Evolutionary conservation across 2,329 filamentous ascomycete species (phyloP), one percentile per base, ranked within the genome.

Genomic region (Phyllosticta ampelicida): DNA sequence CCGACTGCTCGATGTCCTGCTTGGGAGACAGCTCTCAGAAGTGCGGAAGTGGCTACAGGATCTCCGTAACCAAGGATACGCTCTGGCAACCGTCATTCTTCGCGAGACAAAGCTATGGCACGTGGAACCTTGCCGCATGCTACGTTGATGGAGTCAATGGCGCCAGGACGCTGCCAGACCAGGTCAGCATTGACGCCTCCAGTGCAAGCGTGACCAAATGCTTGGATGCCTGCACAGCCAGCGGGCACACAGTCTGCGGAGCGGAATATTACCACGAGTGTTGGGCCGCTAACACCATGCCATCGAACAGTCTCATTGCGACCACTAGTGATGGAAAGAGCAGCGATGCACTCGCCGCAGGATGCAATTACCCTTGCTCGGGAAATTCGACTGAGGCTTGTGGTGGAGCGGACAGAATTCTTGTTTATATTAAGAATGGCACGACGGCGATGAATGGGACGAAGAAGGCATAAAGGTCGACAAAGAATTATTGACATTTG

Each of bases 211-310:
- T 57, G 1, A 21, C 56, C 1, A 59, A 55, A 19, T 59, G 51
- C 10, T n/a, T 59, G 26, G 53, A 59, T 9, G 56, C 51, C 6
- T 59, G 56, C 6, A 26, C 28, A 6, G 60, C 62, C 18, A 58
- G 56, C 3, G 62, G 63, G 0, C 65, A 65, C 48, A 63, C 61
- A 16, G 68, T 68, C 36, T 62, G 64, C 23, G 67, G 64, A 11
- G 67, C 67, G 0, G 65, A 67, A 58, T 67, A 67, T 51, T 62
- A 62, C 30, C 64, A 65, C 51, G 67, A 73, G 62, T 70, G 69
- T 50, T 71, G 64, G 62, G 70, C 68, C 61, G 69, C 70, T 19
- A 66, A 67, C 57, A 65, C 60, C 19, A 62, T 65, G 21, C 65
- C 65, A 5, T 30, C 29, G 2, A 51, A 52, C 11, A 48, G 20